These are phyloP conservation scores for Aurinia saxatilis DNA, from an alignment of 345 rosid species.

Conservation along the genomic window DNA sequence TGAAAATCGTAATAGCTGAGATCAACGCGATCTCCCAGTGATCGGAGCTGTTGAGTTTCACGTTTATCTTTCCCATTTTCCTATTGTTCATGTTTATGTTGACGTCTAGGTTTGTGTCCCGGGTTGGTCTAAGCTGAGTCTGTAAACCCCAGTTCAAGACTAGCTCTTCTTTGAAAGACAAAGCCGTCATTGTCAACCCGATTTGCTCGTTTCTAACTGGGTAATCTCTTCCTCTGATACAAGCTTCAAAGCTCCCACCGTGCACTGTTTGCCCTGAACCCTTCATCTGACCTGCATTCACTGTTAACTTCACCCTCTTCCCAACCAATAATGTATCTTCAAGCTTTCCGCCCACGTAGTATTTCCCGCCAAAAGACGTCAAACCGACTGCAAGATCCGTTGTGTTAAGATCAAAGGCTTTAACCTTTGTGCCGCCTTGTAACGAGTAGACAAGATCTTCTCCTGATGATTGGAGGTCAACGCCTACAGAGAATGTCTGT, in stretches of 20 bases:
- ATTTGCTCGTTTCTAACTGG: conserved; percentile 59
- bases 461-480: conserved; percentile 75
- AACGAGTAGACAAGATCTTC: conserved; percentile 61
- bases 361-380: conserved; percentile 56
- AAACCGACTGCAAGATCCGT: conserved; percentile 55
- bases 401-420: conserved; percentile 51
- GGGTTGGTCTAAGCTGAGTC: conserved; percentile 53
- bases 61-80: conserved; percentile 63
- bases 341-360: conserved; percentile 64
- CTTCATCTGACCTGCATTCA: conserved; percentile 60
- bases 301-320: conserved; percentile 55
- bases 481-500: conserved; percentile 49
- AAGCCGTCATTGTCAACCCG: conserved; percentile 51
- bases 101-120: conserved; percentile 45
- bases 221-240: conserved; percentile 69
- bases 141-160: conserved; percentile 68
- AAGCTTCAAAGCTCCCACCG: conserved; percentile 73
- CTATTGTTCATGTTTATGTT: conserved; percentile 62
- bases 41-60: conserved; percentile 65
- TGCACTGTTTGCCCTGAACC: conserved; percentile 56
- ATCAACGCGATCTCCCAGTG: conserved; percentile 59
- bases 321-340: conserved; percentile 69
- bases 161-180: conserved; percentile 60
- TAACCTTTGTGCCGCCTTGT: conserved; percentile 54
- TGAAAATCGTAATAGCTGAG: conserved; percentile 47